These are phyloP conservation scores for Arxiozyma slooffiae DNA, from an alignment of 1,139 yeast genomes.

Conservation along the genomic window DNA sequence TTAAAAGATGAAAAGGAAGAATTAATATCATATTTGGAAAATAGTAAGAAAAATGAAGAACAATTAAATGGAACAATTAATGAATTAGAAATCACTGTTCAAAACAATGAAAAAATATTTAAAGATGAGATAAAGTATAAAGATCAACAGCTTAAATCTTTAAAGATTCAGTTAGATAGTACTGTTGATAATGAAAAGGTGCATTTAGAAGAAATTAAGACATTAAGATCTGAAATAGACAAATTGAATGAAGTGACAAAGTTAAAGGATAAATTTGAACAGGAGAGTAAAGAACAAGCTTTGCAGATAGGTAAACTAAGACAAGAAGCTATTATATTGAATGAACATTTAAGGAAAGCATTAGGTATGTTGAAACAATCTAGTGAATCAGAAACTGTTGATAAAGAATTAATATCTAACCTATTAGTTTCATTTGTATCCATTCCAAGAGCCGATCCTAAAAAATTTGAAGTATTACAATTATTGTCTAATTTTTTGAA, in stretches of 20 bases:
- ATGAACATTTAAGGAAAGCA: slow-evolving; percentile 90
- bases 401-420: slow-evolving; percentile 80
- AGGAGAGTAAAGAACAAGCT: slow-evolving; percentile 61
- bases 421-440: slow-evolving; percentile 74
- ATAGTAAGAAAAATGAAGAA: slow-evolving; percentile 16
- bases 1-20: slow-evolving; percentile 26
- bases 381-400: slow-evolving; percentile 66
- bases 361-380: slow-evolving; percentile 68
- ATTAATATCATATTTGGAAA: slow-evolving; percentile 11
- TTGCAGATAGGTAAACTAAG: slow-evolving; percentile 78
- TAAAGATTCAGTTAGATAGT: slow-evolving; percentile 19
- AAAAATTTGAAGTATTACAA: slow-evolving; percentile 83
- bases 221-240: slow-evolving; percentile 13
- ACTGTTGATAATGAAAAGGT: slow-evolving; percentile 12
- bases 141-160: slow-evolving; percentile 15
- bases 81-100: slow-evolving; percentile 19
- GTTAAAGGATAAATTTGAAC: slow-evolving; percentile 34
- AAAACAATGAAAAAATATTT: slow-evolving; percentile 8
- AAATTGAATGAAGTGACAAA: slow-evolving; percentile 17
- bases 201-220: slow-evolving; percentile 9
- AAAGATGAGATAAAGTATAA: slow-evolving; percentile 13
- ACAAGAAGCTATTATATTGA: slow-evolving; percentile 89
- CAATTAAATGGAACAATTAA: slow-evolving; percentile 21
- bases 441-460: slow-evolving; percentile 86
- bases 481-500: slow-evolving; percentile 71